These are phyloP conservation scores for Leishmania turanica DNA, from an alignment of 208 protist species.

Conservation along the genomic window DNA sequence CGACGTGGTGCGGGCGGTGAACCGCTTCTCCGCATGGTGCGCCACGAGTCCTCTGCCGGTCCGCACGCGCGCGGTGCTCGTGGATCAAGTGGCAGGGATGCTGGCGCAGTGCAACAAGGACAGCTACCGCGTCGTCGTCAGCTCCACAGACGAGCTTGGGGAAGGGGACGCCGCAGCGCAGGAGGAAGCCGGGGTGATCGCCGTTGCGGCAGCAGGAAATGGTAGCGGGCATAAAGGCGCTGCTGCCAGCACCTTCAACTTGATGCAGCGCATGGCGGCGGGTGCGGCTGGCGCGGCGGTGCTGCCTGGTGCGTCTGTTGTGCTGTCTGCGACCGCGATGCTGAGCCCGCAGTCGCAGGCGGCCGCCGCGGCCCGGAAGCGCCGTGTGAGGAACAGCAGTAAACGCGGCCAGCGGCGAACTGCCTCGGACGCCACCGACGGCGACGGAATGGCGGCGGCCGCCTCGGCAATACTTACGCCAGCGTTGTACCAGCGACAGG, in stretches of 20 bases:
- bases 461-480: constrained; percentile 15
- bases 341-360: constrained; percentile 7
- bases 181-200: background rate
- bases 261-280: background rate
- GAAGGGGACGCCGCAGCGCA: background rate
- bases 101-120: constrained; percentile 18
- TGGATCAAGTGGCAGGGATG: constrained; percentile 20
- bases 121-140: constrained; percentile 14
- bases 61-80: constrained; percentile 35
- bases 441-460: background rate
- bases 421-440: background rate
- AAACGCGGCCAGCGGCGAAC: background rate
- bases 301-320: background rate
- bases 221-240: background rate
- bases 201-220: background rate
- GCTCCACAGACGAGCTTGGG: constrained; percentile 7
- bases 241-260: background rate
- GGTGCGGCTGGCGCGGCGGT: background rate
- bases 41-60: constrained; percentile 45
- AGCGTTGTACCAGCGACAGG: constrained; percentile 14
- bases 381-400: background rate
- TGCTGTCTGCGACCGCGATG: constrained; percentile 1
- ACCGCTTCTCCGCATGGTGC: constrained; percentile 51
- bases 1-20: constrained; percentile 40
- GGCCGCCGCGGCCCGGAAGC: background rate